Evolutionary conservation across 169 alveolate genomes (phyloP), one percentile per base, ranked within the genome.

Genomic region (Perkinsus marinus): DNA sequence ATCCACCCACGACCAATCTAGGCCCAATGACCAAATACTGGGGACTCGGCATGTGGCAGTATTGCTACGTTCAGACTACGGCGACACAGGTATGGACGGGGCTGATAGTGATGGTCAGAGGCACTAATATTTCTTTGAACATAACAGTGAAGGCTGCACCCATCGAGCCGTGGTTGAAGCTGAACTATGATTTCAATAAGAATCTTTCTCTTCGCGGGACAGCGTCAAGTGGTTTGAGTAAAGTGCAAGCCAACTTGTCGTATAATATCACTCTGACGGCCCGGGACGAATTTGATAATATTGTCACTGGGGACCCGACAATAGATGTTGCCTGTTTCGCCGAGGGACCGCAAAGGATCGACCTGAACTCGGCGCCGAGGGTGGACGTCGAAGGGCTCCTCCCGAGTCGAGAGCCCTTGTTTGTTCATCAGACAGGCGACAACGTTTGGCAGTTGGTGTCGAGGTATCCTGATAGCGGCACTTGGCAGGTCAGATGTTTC

Each of bases 11-110:
- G 43, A 37, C 69, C 39, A 43, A 57, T 17, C 91, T 47, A 0
- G 91, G 57, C n/a, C 22, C 57, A 13, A 43, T 90, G 43, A 39
- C 79, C 5, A 39, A 90, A 39, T 43, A 90, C 69, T 39, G 43
- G 91, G 91, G 91, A 26, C 91, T 90, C 6, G 91, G 91, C 7
- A 57, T n/a, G 39, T 90, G 43, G 38, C 79, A 90, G 68, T 90
- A 57, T n/a, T 47, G 91, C 39, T 90, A 90, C 91, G 69, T 90
- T n/a, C 91, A 90, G 69, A 57, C 79, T 7, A 57, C 79, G 26
- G 79, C n/a, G n/a, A n/a, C 79, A 13, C 79, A 57, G 79, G 79
- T 57, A 2, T 57, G 79, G 79, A 57, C 79, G 26, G 79, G 79
- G 26, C 79, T 57, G 37, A 57, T 16, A 13, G 91, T 90, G 79